These are phyloP conservation scores for Xylaria nigripes DNA, from an alignment of 495 filamentous ascomycete genomes.

Conservation along the genomic window DNA sequence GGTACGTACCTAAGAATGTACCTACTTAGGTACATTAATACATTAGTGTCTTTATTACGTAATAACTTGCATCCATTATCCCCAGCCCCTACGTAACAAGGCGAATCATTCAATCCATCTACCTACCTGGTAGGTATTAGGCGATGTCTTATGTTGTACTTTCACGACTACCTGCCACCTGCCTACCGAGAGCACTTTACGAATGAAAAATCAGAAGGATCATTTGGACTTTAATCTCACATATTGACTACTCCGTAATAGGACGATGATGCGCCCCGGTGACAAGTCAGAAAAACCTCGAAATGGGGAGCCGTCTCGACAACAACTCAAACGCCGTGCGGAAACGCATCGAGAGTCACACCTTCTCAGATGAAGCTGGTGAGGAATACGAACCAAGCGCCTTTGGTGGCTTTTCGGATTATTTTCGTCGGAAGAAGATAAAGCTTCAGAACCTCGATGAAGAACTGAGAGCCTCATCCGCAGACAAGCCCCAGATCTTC, in stretches of 20 bases:
- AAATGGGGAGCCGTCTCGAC: constrained; percentile 74
- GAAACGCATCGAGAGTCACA: constrained; percentile 72
- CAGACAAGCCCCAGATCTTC: constrained; percentile 74
- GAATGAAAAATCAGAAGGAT: neutral
- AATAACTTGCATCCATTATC: too few species aligned
- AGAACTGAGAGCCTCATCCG: constrained; percentile 57
- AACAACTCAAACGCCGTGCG: constrained; percentile 67
- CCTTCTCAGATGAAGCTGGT: constrained; percentile 58
- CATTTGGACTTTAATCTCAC: neutral
- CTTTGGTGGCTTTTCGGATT: constrained; percentile 84
- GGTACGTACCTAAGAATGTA: too few species aligned
- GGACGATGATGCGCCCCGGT: constrained; percentile 2
- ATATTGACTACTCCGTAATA: neutral
- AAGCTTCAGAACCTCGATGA: constrained; percentile 92
- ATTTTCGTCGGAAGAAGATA: constrained; percentile 87
- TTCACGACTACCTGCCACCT: too few species aligned
- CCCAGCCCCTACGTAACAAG: too few species aligned
- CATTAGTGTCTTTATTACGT: too few species aligned
- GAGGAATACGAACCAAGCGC: constrained; percentile 84
- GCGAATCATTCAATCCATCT: too few species aligned
- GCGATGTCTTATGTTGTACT: too few species aligned
- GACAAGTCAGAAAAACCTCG: constrained; percentile 15
- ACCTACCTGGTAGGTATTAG: too few species aligned
- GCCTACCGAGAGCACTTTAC: neutral
- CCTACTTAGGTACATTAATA: too few species aligned